Base-by-base conservation (phyloP, 1,139 yeast genomes). In the Kurtzmaniella natalensis region DNA sequence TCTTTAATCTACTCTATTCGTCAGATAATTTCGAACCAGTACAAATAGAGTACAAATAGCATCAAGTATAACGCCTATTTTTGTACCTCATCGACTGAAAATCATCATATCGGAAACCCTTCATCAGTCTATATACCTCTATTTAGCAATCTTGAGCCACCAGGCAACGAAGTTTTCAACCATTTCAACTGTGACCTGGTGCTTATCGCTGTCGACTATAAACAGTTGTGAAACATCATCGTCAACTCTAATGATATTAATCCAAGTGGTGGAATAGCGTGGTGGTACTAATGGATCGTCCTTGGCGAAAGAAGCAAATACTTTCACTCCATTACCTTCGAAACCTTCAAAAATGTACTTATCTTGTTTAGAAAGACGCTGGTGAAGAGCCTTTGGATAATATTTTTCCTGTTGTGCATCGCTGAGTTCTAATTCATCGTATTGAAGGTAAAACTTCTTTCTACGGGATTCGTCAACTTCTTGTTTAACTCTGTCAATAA, bases 381-480 rank as follows among this genome's bases (percentile, higher is more conserved):
- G 48, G 45, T 69, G 74, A 35, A 69, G 56, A 2, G 56, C 45
- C 37, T 59, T 61, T 0, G 72, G 70, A 40, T 67, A 68, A 27
- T 47, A 38, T 7, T 29, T 28, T 10, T 39, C 33, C 29, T 48
- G 48, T 33, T 63, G 60, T 9, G 52, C 55, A 0, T 50, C 52
- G 3, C 46, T 43, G 33, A 68, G 52, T 1, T 48, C 48, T 33
- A 69, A 50, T 40, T 67, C 73, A n/a, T 53, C 48, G 42, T 67
- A 69, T 30, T 50, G 46, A 40, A 37, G 51, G 45, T 62, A 64
- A 40, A 63, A 64, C 44, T 47, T 53, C 38, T 55, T 59, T 38
- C 51, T 59, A 33, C 50, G 55, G 13, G 21, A 10, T 9, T 17
- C 21, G 15, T 11, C 16, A 10, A 13, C 20, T 8, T 18, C 21